Conservation (phyloP, 2,329 filamentous ascomycete genomes). For the Coleophoma cylindrospora region DNA sequence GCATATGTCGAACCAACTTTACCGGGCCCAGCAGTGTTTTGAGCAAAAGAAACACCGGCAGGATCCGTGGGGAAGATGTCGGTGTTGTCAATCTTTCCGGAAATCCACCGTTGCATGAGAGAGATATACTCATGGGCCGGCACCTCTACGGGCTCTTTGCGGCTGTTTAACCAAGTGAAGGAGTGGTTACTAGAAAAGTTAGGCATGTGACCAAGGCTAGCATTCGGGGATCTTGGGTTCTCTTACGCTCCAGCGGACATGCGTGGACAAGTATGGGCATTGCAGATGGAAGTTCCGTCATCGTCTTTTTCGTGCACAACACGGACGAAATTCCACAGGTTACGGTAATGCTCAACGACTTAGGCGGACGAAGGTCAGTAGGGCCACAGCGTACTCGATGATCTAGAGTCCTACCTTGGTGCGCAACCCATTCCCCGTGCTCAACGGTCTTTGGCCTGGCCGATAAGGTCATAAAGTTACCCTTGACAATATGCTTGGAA, state of each 20-base stretch:
- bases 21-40: constrained; percentile 56
- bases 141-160: constrained; percentile 83
- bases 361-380: constrained; percentile 8
- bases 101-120: constrained; percentile 95
- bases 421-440: constrained; percentile 90
- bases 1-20: constrained; percentile 50
- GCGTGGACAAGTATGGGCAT: constrained; percentile 74
- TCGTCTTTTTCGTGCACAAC: constrained; percentile 84
- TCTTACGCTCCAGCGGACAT: constrained; percentile 94
- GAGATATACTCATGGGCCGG: constrained; percentile 92
- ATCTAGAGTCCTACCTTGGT: constrained; percentile 64
- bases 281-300: constrained; percentile 75
- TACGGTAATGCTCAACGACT: constrained; percentile 92
- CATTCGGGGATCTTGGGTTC: background rate
- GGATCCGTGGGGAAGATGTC: constrained; percentile 87
- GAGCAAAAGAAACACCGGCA: constrained; percentile 60
- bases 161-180: constrained; percentile 92
- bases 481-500: constrained; percentile 86
- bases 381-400: constrained; percentile 3
- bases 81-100: constrained; percentile 87
- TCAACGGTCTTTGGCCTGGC: constrained; percentile 91
- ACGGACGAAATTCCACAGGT: constrained; percentile 83
- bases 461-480: constrained; percentile 95
- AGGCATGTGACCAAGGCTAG: too few species aligned
- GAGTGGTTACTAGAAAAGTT: constrained; percentile 65